Base-by-base conservation (phyloP, 495 filamentous ascomycete species). In the Oleoguttula mirabilis region DNA sequence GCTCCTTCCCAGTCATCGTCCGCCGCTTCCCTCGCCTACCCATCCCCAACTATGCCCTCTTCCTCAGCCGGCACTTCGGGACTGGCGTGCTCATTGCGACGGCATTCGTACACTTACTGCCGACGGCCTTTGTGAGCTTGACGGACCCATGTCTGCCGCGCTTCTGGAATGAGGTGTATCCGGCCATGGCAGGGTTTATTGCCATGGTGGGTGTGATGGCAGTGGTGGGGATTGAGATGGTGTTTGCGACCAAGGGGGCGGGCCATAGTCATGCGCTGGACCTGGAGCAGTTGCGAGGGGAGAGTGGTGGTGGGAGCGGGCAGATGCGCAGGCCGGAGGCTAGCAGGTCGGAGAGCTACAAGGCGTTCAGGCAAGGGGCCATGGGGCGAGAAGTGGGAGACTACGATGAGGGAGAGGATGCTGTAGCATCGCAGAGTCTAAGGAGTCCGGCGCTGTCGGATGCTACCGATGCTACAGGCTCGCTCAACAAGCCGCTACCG, bases 11-110 rank as follows among this genome's bases (percentile, higher is more conserved):
- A n/a, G 55, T 66, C 44, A 45, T 66, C 40, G 57, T 59, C 38
- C 53, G 52, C 24, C 60, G 59, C 32, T 64, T 60, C 45, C 65
- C 59, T 1, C 50, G 43, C 7, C 33, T 63, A 28, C 60, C 58
- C 12, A 51, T 64, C 20, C 61, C 62, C 6, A 58, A 61, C 51
- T 51, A 59, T 14, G 45, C 64, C 43, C 62, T 68, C 45, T 68
- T 66, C 57, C 50, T 64, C 27, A 57, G 54, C 21, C 51, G 64
- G n/a, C 66, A 69, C 48, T 69, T 69, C 39, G 66, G 66, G 11
- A 69, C 66, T n/a, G 66, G 66, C 32, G 66, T 69, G 11, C 51
- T 69, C 14, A 63, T 69, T 14, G 66, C 66, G 6, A 69, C 66
- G 1, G 64, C 66, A 0, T 69, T 69, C 39, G 66, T 68, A 0